A percentile compares a stretch with the other conserved stretches of the same genome.
Evolutionary conservation across 2,329 filamentous ascomycete genomes (phyloP).

Genomic region (Chaetomium sp.): DNA sequence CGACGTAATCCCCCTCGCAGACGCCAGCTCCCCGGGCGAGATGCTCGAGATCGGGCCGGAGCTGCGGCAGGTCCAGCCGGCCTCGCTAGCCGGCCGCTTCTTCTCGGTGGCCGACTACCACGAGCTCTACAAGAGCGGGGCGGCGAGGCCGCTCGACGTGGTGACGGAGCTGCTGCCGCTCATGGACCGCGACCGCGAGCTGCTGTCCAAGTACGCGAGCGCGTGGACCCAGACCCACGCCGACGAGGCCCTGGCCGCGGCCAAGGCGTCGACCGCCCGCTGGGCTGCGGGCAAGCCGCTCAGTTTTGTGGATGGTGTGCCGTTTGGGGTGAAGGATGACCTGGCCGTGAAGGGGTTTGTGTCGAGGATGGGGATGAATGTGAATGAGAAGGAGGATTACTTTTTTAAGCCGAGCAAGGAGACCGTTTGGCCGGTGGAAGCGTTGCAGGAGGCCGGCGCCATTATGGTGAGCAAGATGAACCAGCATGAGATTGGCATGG

Average conservation of each 20-base stretch:
- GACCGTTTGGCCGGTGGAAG: conserved; percentile 71
- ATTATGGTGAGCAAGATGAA: conserved; percentile 74
- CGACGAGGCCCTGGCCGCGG: conserved; percentile 66
- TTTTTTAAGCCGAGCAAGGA: conserved; percentile 53
- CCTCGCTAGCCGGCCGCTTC: conserved; percentile 53
- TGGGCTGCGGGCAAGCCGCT: conserved; percentile 68
- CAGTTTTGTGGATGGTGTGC: conserved; percentile 77
- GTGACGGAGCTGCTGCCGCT: conserved; percentile 70
- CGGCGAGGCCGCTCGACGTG: conserved; percentile 71
- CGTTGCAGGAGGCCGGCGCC: conserved; percentile 73
- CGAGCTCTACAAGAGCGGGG: conserved; percentile 69
- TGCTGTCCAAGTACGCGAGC: conserved; percentile 63
- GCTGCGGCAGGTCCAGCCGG: conserved; percentile 46
- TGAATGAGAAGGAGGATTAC: conserved; percentile 55
- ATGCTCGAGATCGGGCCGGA: conserved; percentile 48
- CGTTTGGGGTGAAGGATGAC: conserved; percentile 83
- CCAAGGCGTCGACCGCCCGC: conserved; percentile 70
- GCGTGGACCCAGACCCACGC: conserved; percentile 72
- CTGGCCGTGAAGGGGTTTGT: conserved; percentile 70
- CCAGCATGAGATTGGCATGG: conserved; percentile 79
- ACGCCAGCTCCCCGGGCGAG: conserved; percentile 37
- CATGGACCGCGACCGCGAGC: conserved; percentile 60
- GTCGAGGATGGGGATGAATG: conserved; percentile 64
- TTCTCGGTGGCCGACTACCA: conserved; percentile 77
- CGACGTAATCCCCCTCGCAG: conserved; percentile 56